Evolutionary conservation across 495 filamentous ascomycete genomes (phyloP), one percentile per base, ranked within the genome.

Genomic region (Aspergillus steynii): DNA sequence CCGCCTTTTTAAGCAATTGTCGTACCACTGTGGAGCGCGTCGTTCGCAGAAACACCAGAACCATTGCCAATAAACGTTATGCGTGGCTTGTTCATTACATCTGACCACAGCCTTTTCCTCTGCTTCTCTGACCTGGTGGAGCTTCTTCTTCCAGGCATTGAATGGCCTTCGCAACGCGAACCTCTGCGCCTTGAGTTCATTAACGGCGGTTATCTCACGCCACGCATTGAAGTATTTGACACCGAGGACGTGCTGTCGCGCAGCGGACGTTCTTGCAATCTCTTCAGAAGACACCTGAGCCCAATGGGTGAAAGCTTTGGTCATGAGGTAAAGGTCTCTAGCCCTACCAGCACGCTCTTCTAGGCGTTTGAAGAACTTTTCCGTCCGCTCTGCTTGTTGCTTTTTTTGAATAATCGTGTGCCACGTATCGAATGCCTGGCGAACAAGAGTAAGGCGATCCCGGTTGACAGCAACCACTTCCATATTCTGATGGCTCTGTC

Each of bases 241-340:
- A 61, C 86, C 77, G 12, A 93, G 74, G 28, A 93, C 82, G 70
- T 90, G 89, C 61, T 82, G 74, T 58, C 88, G 82, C 28, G 88
- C 90, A 54, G 82, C 75, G 26, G 80, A 79, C 3, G 86, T 88
- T 45, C 74, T 79, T 59, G 81, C 75, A 20, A 83, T 77, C 63
- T 88, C 82, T 51, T 92, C 87, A 6, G 77, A 79, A 45, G 85
- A 77, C 20, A 81, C 74, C 53, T 85, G 82, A 29, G 83, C 84
- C 90, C 90, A 94, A 64, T 91, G 87, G 4, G 83, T 84, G 64
- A 92, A 91, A 3, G 88, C 86, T 69, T 88, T 89, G 2, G 85
- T 85, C 62, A 92, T 72, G 31, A 91, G 74, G 67, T 86, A 86
- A 26, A 90, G 67, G 66, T 89, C 82, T 53, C 88, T 81, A 27